These are phyloP conservation scores for Volvariella surrecta DNA, from an alignment of 1,284 basidiomycete species.

Conservation along the genomic window DNA sequence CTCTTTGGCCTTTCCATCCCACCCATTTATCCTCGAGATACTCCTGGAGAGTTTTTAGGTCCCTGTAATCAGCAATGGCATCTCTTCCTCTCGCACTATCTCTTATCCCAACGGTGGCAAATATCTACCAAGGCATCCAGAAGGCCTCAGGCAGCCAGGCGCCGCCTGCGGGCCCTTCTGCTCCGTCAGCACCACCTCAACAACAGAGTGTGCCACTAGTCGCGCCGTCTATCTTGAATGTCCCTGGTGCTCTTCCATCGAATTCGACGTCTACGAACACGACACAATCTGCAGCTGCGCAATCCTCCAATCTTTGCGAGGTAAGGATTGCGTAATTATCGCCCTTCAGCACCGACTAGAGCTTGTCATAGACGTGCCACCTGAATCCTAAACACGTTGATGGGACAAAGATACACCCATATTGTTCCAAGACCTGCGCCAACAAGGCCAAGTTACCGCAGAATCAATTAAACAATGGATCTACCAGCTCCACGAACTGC, in stretches of 20 bases:
- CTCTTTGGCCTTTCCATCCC: background rate
- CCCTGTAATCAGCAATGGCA: constrained; percentile 23
- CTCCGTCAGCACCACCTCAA: constrained; percentile 12
- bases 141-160: constrained; percentile 13
- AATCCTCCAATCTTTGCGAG: constrained; percentile 26
- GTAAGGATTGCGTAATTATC: constrained; percentile 16
- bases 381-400: constrained; percentile 41
- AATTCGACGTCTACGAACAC: constrained; percentile 7
- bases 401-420: constrained; percentile 32
- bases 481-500: constrained; percentile 25
- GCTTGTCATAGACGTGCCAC: constrained; percentile 32
- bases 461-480: constrained; percentile 8
- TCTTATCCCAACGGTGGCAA: constrained; percentile 39
- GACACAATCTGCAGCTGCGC: constrained; percentile 14
- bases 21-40: background rate
- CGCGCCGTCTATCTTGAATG: constrained; percentile 17
- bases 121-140: constrained; percentile 35
- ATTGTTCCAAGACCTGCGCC: constrained; percentile 37
- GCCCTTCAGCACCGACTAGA: background rate
- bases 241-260: constrained; percentile 14
- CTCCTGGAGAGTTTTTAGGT: constrained; percentile 1
- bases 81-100: constrained; percentile 44
- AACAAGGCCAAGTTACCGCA: constrained; percentile 22
- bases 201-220: constrained; percentile 18
- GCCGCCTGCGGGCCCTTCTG: constrained; percentile 7